Conservation (phyloP, 352 stramenopile species). For the Phytophthora constricta region DNA sequence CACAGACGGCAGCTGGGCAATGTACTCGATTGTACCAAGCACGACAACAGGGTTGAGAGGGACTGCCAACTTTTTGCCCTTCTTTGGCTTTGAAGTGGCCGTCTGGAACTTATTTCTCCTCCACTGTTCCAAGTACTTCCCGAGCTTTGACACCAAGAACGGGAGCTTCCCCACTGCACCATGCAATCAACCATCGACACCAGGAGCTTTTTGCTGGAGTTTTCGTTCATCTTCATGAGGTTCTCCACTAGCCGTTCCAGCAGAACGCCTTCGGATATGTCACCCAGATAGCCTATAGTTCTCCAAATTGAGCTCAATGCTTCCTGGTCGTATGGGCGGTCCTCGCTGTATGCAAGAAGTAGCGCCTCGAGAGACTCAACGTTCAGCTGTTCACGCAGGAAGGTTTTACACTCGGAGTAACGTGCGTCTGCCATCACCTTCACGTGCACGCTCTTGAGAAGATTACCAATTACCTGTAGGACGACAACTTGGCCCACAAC, state of each 20-base stretch:
- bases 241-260: slow-evolving; percentile 67
- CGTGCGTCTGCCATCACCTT: slow-evolving; percentile 73
- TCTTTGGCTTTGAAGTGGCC: slow-evolving; percentile 42
- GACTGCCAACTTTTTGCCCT: slow-evolving; percentile 33
- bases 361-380: slow-evolving; percentile 67
- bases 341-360: slow-evolving; percentile 69
- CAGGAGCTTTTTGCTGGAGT: slow-evolving; percentile 74
- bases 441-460: slow-evolving; percentile 77
- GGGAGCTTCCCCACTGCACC: slow-evolving; percentile 77
- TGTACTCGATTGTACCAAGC: slow-evolving; percentile 69
- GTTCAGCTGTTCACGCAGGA: slow-evolving; percentile 72
- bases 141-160: slow-evolving; percentile 67
- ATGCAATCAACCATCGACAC: slow-evolving; percentile 84
- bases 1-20: slow-evolving; percentile 54
- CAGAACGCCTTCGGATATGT: slow-evolving; percentile 63
- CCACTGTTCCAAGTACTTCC: slow-evolving; percentile 66
- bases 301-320: slow-evolving; percentile 78
- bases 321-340: slow-evolving; percentile 67
- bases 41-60: slow-evolving; percentile 68
- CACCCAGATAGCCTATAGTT: slow-evolving; percentile 71
- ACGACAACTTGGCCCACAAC: slow-evolving; percentile 76
- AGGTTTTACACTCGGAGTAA: slow-evolving; percentile 78
- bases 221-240: slow-evolving; percentile 79
- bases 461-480: slow-evolving; percentile 72
- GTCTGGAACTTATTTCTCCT: slow-evolving; percentile 53